Percentiles rank a stretch among this genome's conserved stretches.
Conservation (phyloP, 495 filamentous ascomycete species). For the Lophium mytilinum region DNA sequence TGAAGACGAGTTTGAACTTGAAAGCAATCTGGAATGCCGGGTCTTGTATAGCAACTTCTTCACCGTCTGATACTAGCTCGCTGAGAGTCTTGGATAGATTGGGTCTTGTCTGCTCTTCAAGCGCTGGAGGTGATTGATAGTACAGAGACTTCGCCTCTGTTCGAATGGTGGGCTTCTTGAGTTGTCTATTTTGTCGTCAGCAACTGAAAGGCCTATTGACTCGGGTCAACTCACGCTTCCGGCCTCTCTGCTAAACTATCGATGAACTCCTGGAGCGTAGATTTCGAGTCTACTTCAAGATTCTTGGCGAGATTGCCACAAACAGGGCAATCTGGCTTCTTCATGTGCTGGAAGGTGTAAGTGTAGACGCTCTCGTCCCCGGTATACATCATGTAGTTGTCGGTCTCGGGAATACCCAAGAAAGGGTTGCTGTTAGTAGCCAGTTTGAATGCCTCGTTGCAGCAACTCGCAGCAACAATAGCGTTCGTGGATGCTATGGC, state of each 20-base stretch:
- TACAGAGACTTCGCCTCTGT: conserved; percentile 79
- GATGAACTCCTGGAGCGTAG: conserved; percentile 77
- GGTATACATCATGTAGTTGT: conserved; percentile 99
- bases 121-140: conserved; percentile 69
- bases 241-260: conserved; percentile 74
- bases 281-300: conserved; percentile 58
- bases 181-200: conserved; percentile 27
- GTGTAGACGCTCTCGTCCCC: conserved; percentile 94
- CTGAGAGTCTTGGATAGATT: conserved; percentile 72
- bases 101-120: conserved; percentile 71
- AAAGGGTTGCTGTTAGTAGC: conserved; percentile 71
- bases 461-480: conserved; percentile 88
- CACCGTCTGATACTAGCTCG: conserved; percentile 56
- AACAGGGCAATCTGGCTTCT: conserved; percentile 89
- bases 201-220: background rate
- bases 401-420: conserved; percentile 42
- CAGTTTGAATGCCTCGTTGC: conserved; percentile 95
- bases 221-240: conserved; percentile 46
- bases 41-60: conserved; percentile 76
- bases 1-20: conserved; percentile 55
- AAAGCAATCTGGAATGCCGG: conserved; percentile 55
- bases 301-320: conserved; percentile 75
- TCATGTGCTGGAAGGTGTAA: conserved; percentile 87
- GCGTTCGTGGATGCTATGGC: conserved; percentile 98
- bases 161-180: conserved; percentile 77